Percentiles rank a stretch among this genome's conserved stretches.
Conservation (phyloP, 2,329 filamentous ascomycete species). For the Thielaviopsis musarum region DNA sequence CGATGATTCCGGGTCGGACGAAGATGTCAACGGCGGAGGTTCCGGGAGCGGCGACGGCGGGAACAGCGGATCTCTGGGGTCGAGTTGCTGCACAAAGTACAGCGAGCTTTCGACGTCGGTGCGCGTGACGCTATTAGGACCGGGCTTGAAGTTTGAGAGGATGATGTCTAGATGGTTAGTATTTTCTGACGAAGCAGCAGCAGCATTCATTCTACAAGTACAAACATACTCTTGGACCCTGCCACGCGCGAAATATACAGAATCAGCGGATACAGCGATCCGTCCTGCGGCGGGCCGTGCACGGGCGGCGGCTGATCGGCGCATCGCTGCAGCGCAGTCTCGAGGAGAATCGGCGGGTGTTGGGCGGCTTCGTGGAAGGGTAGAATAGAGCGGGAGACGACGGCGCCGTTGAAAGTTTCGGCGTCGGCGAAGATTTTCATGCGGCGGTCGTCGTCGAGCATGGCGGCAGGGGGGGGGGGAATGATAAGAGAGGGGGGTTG, state of each 20-base stretch:
- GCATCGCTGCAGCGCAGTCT: constrained; percentile 73
- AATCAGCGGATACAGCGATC: constrained; percentile 52
- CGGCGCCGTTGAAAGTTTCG: constrained; percentile 5
- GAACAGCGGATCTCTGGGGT: constrained; percentile 23
- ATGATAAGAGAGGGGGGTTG: neutral
- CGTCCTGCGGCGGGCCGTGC: constrained; percentile 22
- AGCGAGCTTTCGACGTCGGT: constrained; percentile 76
- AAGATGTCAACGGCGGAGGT: neutral
- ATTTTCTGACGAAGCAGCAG: neutral
- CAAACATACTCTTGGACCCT: constrained; percentile 58
- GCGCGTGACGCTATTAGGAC: constrained; percentile 71
- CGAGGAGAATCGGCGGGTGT: constrained; percentile 65
- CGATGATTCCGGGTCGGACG: neutral
- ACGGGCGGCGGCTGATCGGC: constrained; percentile 44
- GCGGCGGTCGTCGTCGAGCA: neutral
- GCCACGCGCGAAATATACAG: constrained; percentile 91
- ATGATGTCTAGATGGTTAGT: constrained; percentile 52
- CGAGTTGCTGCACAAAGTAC: constrained; percentile 68
- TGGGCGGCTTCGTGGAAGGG: constrained; percentile 44
- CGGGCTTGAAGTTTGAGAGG: constrained; percentile 77
- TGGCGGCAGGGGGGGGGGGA: neutral
- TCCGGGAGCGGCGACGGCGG: constrained; percentile 32
- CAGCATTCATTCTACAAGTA: neutral
- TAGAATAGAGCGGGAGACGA: constrained; percentile 6
- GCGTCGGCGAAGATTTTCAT: constrained; percentile 5